Evolutionary conservation across 371 early-diverging fungal genomes (phyloP), one percentile per base, ranked within the genome.

Genomic region (Caulochytrium protostelioides): DNA sequence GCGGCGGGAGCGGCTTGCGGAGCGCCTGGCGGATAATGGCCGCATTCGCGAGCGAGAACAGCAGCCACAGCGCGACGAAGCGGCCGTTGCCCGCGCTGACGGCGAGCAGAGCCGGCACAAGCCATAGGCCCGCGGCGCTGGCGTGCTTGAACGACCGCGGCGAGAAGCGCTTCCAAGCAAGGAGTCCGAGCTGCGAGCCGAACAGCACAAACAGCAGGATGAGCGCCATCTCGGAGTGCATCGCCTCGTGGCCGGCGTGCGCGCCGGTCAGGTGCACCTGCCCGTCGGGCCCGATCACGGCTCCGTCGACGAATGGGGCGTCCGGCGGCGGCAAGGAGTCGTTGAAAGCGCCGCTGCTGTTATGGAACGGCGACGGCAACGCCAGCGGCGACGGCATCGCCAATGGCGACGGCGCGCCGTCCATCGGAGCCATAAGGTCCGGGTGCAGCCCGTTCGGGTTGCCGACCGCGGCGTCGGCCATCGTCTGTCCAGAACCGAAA

Each of bases 101-200:
- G 5, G 56, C 65, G 42, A 72, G 59, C 4, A 57, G 22, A 9
- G 60, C 39, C 3, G 73, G 74, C 13, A 76, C 65, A 13, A 71
- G 44, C 67, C 79, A 82, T 13, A 84, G 58, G 0, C 85, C 81
- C 15, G 66, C 42, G 4, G 79, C 53, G 22, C 75, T 75, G 21
- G 72, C 67, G 7, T 63, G 44, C 44, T 81, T 72, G 50, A 74
- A 85, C n/a, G 79, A 78, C 3, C 52, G 48, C 35, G 66, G 64
- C 42, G 80, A 77, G 31, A 65, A 63, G 43, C 68, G 68, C 44
- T 79, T 80, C 85, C 85, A 84, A 27, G 56, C 57, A 9, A 78
- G 44, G 44, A 84, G 62, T 6, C 70, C 37, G 30, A 79, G 62
- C 48, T 84, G 85, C 32, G 71, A 74, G 15, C 63, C 59, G 38